These are phyloP conservation scores for Penicillium corylophilum DNA, from an alignment of 2,329 filamentous ascomycete genomes.

Conservation along the genomic window DNA sequence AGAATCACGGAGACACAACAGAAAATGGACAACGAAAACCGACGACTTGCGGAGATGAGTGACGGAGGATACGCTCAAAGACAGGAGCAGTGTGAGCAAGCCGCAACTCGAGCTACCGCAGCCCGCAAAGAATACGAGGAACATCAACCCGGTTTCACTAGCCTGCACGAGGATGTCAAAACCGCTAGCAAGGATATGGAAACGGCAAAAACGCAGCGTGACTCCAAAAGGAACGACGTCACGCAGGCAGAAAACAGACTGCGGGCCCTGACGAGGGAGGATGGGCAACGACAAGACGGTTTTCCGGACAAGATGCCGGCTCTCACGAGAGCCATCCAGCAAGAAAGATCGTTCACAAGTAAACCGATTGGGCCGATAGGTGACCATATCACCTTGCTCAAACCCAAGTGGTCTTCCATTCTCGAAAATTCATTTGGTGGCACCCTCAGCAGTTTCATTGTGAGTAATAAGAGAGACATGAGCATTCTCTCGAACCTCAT, in stretches of 20 bases:
- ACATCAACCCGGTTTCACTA: conserved; percentile 38
- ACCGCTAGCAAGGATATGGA: conserved; percentile 35
- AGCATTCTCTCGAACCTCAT: conserved; percentile 66
- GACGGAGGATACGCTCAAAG: conserved; percentile 68
- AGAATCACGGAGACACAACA: conserved; percentile 43
- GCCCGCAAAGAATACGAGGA: conserved; percentile 45
- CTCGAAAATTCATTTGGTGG: conserved; percentile 75
- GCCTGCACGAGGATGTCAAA: conserved; percentile 37
- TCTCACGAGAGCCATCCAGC: conserved; percentile 67
- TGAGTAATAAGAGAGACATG: conserved; percentile 74
- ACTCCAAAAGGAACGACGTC: conserved; percentile 56
- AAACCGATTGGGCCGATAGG: conserved; percentile 84
- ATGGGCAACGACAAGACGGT: conserved; percentile 60
- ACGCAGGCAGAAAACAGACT: conserved; percentile 53
- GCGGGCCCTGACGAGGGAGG: conserved; percentile 54
- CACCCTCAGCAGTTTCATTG: conserved; percentile 73
- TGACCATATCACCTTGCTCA: conserved; percentile 69
- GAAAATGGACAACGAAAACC: conserved; percentile 50
- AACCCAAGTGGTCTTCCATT: conserved; percentile 79
- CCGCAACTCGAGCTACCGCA: conserved; percentile 51
- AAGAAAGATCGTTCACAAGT: conserved; percentile 66
- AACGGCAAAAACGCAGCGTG: conserved; percentile 23
- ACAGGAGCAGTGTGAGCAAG: conserved; percentile 58
- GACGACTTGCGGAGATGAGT: conserved; percentile 64
- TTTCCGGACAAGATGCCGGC: conserved; percentile 64